A percentile compares a stretch with the other conserved stretches of the same genome.
Evolutionary conservation across 148 eudicot species (phyloP).

Genomic region (Silene uniflora): DNA sequence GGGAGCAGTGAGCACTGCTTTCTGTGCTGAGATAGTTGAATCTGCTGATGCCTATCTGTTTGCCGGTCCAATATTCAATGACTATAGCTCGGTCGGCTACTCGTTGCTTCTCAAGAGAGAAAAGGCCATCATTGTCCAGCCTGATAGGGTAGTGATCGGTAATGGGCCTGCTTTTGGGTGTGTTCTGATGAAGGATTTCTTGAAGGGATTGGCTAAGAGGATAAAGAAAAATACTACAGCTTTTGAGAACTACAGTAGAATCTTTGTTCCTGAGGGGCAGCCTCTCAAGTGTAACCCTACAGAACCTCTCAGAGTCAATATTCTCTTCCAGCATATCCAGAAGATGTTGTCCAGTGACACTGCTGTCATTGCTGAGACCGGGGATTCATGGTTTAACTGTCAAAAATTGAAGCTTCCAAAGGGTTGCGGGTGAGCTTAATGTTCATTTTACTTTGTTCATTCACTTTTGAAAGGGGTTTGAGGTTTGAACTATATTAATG

Average conservation of each 20-base stretch:
- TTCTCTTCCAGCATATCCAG: conserved; percentile 64
- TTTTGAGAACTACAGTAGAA: conserved; percentile 60
- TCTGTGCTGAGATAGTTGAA: conserved; percentile 65
- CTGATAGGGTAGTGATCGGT: conserved; percentile 53
- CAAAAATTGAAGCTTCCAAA: conserved; percentile 61
- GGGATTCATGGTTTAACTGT: conserved; percentile 79
- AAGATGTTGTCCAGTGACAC: conserved; percentile 55
- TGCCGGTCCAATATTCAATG: conserved; percentile 67
- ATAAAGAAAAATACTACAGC: conserved; percentile 47
- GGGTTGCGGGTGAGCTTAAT: conserved; percentile 60
- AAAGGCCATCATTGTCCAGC: conserved; percentile 55
- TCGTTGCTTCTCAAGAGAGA: conserved; percentile 59
- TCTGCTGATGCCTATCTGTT: conserved; percentile 67
- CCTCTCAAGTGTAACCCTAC: conserved; percentile 48
- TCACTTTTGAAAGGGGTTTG: neutral
- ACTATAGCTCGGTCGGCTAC: conserved; percentile 74
- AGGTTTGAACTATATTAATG: neutral
- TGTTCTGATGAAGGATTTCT: conserved; percentile 62
- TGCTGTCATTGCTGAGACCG: conserved; percentile 78
- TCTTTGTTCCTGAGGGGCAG: conserved; percentile 59
- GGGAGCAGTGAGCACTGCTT: conserved; percentile 67
- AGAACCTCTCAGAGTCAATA: conserved; percentile 69
- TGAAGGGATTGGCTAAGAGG: conserved; percentile 42
- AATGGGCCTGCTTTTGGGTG: conserved; percentile 68
- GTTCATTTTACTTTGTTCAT: neutral